phyloP scores from a whole-genome alignment of 495 filamentous ascomycete species.

The Xylaria scruposa region DNA sequence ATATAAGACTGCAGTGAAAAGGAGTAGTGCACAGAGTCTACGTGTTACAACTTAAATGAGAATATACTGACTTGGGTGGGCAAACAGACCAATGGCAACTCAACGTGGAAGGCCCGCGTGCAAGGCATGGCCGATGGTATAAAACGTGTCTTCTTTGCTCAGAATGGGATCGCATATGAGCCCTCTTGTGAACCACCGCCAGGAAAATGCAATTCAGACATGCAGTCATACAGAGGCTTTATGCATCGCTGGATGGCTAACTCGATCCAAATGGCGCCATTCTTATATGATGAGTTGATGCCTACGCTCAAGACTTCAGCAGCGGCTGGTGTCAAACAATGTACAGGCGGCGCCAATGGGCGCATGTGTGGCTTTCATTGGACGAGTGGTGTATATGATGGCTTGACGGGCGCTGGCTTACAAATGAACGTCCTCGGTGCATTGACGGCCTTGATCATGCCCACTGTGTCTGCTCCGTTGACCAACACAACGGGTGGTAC shows the following conservation, averaged over 20 bases:
- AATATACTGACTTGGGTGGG: conserved; percentile 25
- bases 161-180: conserved; percentile 55
- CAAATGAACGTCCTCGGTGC: conserved; percentile 55
- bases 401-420: conserved; percentile 56
- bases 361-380: conserved; percentile 68
- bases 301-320: conserved; percentile 60
- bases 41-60: neutral
- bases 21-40: neutral
- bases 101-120: conserved; percentile 52
- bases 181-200: conserved; percentile 60
- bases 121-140: conserved; percentile 50
- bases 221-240: conserved; percentile 73
- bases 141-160: conserved; percentile 52
- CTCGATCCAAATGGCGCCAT: conserved; percentile 62
- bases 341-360: conserved; percentile 57
- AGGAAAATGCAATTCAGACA: conserved; percentile 64
- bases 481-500: conserved; percentile 67
- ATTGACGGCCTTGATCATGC: conserved; percentile 39
- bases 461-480: conserved; percentile 49
- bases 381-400: conserved; percentile 61
- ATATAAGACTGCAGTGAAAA: neutral
- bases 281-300: conserved; percentile 48
- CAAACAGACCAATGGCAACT: conserved; percentile 54
- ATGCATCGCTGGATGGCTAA: conserved; percentile 69
- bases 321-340: conserved; percentile 64